Base-by-base conservation (phyloP, 352 stramenopile species). In the Phytophthora pluvialis region DNA sequence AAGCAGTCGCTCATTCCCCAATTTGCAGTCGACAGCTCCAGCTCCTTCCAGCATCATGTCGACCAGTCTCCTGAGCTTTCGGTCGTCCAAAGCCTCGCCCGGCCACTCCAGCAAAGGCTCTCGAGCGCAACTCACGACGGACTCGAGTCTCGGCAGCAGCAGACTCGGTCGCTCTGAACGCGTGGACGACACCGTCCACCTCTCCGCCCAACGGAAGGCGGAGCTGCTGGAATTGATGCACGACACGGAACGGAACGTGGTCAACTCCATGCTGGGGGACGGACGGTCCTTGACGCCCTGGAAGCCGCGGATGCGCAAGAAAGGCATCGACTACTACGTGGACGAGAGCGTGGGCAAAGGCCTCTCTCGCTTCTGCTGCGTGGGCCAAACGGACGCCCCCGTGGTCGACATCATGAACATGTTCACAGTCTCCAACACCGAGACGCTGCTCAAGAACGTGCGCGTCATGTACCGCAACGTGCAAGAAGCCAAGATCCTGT, bases 401-500 rank as follows among this genome's bases (percentile, higher is more conserved):
- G 60, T 75, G 21, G n/a, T 68, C 10, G 68, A 83, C 4, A 70
- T 88, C 26, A 85, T 88, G 67, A 44, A 75, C 47, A 71, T 88
- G 47, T 88, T 84, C 47, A 49, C 80, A 18, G 64, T 77, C 38
- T 63, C 70, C 45, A 64, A 73, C 49, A 81, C 76, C 10, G 59
- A 75, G 15, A 80, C 64, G 29, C 40, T 88, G 49, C 67, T 83
- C 38, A 79, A 75, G 47, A 80, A 83, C 73, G 64, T 72, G 26
- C 67, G 75, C 10, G 62, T 85, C 58, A 72, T 84, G 42, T 81
- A 85, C 56, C 62, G 76, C 49, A 81, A 80, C 61, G 67, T 88
- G 29, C 70, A 80, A 32, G 73, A 83, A 59, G 72, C 78, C 21
- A 70, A 73, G 25, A 70, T 88, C 12, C 48, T 88, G n/a, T 74